Evolutionary conservation across 2,329 filamentous ascomycete genomes (phyloP).

Genomic region (Colletotrichum camelliae): DNA sequence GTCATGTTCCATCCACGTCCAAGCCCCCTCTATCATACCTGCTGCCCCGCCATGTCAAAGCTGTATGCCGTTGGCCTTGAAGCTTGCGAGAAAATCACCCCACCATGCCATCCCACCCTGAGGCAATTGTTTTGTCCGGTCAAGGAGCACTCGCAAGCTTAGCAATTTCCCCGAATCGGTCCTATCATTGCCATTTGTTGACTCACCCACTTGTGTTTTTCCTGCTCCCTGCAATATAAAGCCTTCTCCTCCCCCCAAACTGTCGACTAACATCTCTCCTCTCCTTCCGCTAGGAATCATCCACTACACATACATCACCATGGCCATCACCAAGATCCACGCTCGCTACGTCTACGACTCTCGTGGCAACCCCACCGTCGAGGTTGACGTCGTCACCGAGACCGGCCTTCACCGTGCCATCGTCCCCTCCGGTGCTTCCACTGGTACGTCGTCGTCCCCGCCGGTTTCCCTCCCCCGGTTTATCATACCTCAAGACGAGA

Average conservation of each 20-base stretch:
- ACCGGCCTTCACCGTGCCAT: constrained; percentile 93
- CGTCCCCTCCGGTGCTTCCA: constrained; percentile 91
- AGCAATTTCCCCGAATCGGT: constrained; percentile 22
- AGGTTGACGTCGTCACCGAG: constrained; percentile 93
- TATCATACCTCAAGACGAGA: not conserved
- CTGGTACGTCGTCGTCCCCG: constrained; percentile 62
- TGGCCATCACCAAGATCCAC: constrained; percentile 91
- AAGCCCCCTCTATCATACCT: not conserved
- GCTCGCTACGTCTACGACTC: constrained; percentile 98
- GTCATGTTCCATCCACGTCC: not conserved
- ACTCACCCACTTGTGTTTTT: constrained; percentile 20
- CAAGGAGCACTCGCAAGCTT: constrained; percentile 21
- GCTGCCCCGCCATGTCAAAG: not conserved
- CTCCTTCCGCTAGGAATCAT: constrained; percentile 5
- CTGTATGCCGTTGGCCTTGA: not conserved
- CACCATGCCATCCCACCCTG: constrained; percentile 22
- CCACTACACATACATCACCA: constrained; percentile 52
- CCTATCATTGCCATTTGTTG: constrained; percentile 20
- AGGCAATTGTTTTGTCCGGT: constrained; percentile 22
- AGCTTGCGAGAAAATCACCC: constrained; percentile 18
- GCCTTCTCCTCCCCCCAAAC: constrained; percentile 11
- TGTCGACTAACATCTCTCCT: not conserved
- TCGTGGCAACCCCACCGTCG: constrained; percentile 95
- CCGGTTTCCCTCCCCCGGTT: not conserved
- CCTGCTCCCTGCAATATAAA: constrained; percentile 16